phyloP scores from a whole-genome alignment of 2,329 filamentous ascomycete genomes.

The Pseudogymnoascus sp. region DNA sequence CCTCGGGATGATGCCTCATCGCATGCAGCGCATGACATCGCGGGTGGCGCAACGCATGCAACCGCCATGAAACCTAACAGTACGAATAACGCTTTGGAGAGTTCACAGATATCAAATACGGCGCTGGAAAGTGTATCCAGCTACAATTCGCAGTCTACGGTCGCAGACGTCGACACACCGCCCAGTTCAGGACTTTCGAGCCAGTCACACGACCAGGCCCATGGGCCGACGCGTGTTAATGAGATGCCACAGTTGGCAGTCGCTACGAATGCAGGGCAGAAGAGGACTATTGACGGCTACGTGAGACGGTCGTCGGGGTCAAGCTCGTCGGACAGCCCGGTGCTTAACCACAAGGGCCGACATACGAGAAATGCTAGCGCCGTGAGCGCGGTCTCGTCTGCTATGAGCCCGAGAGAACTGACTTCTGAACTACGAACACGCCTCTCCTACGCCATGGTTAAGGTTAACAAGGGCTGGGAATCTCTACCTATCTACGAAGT shows the following conservation, averaged over 20 bases:
- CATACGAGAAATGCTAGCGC: conserved; percentile 68
- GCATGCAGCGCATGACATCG: conserved; percentile 17
- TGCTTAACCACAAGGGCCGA: conserved; percentile 28
- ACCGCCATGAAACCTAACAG: conserved; percentile 19
- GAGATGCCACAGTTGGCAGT: conserved; percentile 9
- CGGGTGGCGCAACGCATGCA: conserved; percentile 21
- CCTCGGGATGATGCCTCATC: conserved; percentile 17
- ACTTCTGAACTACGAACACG: conserved; percentile 66
- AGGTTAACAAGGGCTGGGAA: conserved; percentile 86
- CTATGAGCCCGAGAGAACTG: conserved; percentile 51
- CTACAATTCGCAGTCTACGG: conserved; percentile 14
- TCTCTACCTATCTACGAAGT: conserved; percentile 68
- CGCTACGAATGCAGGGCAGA: conserved; percentile 40
- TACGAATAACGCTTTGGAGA: neutral
- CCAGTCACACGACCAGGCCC: conserved; percentile 13
- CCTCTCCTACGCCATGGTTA: conserved; percentile 87
- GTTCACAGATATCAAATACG: neutral
- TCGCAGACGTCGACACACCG: conserved; percentile 11
- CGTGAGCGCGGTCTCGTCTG: conserved; percentile 51
- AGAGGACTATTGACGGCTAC: conserved; percentile 69
- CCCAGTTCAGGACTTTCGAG: conserved; percentile 9
- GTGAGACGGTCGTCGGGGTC: conserved; percentile 53
- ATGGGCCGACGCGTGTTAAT: conserved; percentile 10
- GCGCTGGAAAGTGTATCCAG: neutral
- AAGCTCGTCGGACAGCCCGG: conserved; percentile 31